Base-by-base conservation (phyloP, 176 grass and related monocot genomes). In the Bolboschoenus planiculmis region DNA sequence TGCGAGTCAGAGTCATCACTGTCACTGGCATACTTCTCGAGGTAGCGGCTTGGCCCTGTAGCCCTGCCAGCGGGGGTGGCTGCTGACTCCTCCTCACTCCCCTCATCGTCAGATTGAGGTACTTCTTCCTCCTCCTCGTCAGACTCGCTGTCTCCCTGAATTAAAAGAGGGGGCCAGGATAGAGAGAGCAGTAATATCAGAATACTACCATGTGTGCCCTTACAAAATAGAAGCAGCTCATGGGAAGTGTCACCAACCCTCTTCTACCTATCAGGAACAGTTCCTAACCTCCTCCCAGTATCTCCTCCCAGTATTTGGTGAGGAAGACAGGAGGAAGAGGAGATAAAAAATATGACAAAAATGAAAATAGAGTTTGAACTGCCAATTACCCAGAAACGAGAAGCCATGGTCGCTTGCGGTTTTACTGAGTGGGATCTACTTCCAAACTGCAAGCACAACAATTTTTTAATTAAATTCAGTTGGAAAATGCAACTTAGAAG, bases 331-430 rank as follows among this genome's bases (percentile, higher is more conserved):
- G 61, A 18, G 4, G n/a, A 14, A 33, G 59, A 13, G 70, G 0
- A 4, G 15, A 85, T 10, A 15, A 26, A 3, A 9, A 48, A 89
- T 27, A 84, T 62, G 20, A 21, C 9, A 13, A 18, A 34, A 4
- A 54, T 16, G 0, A 3, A 8, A 50, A 20, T 39, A 46, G 31
- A 76, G 14, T 56, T 74, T 44, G 18, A 74, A 83, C 20, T 46
- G 76, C 89, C 89, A 88, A 91, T 91, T 79, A 61, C 83, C 94
- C 94, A 94, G 78, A 97, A 97, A 80, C 90, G 94, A 75, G 94
- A 97, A 84, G 86, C 56, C 94, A 97, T 97, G 88, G 37, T 26
- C 76, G 34, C 37, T 56, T 42, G 53, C 63, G 56, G 34, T 18
- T 80, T 29, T 76, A 44, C n/a, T 26, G 36, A 68, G 35, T n/a